Percentiles rank a stretch among this genome's conserved stretches.
Evolutionary conservation across 2,329 filamentous ascomycete species (phyloP).

Genomic region (Monosporascus sp.): DNA sequence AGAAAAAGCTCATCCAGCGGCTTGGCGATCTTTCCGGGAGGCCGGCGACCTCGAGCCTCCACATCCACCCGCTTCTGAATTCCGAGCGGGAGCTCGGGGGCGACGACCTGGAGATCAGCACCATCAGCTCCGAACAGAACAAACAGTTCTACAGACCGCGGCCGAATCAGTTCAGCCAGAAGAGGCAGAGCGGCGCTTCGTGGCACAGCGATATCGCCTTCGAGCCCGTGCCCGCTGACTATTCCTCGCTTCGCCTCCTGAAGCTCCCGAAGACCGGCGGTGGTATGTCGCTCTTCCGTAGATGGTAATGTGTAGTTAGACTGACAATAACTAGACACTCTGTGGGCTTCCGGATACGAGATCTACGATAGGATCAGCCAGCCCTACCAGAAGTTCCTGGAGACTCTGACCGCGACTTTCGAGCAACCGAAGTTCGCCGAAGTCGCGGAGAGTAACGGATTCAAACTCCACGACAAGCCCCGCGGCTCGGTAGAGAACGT

Average conservation of each 20-base stretch:
- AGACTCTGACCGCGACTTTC: slow-evolving; percentile 43
- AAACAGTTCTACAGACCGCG: slow-evolving; percentile 46
- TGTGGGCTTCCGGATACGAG: slow-evolving; percentile 47
- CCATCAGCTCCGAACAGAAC: slow-evolving; percentile 51
- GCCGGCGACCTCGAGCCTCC: slow-evolving; percentile 43
- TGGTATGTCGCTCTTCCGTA: slow-evolving; percentile 13
- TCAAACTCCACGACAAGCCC: slow-evolving; percentile 35
- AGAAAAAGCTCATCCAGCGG: slow-evolving; percentile 37
- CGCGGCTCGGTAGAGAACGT: slow-evolving; percentile 54
- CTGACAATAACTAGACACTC: slow-evolving; percentile 6
- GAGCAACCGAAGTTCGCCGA: slow-evolving; percentile 45
- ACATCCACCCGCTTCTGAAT: slow-evolving; percentile 44
- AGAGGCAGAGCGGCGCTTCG: slow-evolving; percentile 31
- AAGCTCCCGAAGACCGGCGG: slow-evolving; percentile 42
- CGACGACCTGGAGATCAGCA: slow-evolving; percentile 49
- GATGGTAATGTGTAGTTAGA: not conserved
- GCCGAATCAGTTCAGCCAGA: slow-evolving; percentile 27
- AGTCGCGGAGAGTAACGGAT: slow-evolving; percentile 41
- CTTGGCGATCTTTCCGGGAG: slow-evolving; percentile 38
- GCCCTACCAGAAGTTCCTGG: slow-evolving; percentile 40
- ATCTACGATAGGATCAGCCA: slow-evolving; percentile 50
- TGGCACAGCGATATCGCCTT: slow-evolving; percentile 53
- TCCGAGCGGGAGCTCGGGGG: slow-evolving; percentile 37
- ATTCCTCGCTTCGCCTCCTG: slow-evolving; percentile 46
- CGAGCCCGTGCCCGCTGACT: slow-evolving; percentile 47